Evolutionary conservation across 306 rosid genomes (phyloP).

Genomic region (Sindora glabra): DNA sequence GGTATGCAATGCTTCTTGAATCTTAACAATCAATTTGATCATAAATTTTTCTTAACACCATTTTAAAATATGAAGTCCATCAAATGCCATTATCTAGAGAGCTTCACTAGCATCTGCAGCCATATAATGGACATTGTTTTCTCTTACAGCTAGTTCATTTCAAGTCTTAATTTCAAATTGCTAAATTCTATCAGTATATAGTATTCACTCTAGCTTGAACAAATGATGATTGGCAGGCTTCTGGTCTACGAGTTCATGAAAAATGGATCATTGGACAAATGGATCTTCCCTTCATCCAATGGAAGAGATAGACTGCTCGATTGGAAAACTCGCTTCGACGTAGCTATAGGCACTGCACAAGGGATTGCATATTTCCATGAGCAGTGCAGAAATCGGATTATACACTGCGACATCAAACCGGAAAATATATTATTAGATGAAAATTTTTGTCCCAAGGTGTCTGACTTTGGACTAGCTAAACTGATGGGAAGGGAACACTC

Average conservation of each 20-base stretch:
- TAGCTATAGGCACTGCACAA: conserved; percentile 75
- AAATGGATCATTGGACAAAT: conserved; percentile 85
- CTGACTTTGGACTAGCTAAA: conserved; percentile 93
- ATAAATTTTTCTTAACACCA: background rate
- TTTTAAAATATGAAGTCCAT: too few species aligned
- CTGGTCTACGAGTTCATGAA: conserved; percentile 89
- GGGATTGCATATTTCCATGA: conserved; percentile 94
- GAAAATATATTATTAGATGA: conserved; percentile 83
- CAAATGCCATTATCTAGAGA: too few species aligned
- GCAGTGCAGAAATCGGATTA: conserved; percentile 77
- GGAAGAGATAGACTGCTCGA: conserved; percentile 46
- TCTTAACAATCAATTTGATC: background rate
- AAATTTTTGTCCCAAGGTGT: conserved; percentile 80
- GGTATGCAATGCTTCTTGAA: conserved; percentile 38
- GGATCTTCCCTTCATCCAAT: conserved; percentile 64
- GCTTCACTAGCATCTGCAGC: background rate
- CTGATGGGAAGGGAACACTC: conserved; percentile 94
- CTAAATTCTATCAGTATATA: background rate
- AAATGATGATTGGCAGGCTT: conserved; percentile 53
- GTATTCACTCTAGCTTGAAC: background rate
- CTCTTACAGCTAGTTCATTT: background rate
- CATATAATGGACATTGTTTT: background rate
- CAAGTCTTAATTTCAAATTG: background rate
- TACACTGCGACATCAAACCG: conserved; percentile 93
- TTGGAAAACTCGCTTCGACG: conserved; percentile 64